Conservation (phyloP, 192 early-diverging fungal genomes). For the Entomortierella parvispora region DNA sequence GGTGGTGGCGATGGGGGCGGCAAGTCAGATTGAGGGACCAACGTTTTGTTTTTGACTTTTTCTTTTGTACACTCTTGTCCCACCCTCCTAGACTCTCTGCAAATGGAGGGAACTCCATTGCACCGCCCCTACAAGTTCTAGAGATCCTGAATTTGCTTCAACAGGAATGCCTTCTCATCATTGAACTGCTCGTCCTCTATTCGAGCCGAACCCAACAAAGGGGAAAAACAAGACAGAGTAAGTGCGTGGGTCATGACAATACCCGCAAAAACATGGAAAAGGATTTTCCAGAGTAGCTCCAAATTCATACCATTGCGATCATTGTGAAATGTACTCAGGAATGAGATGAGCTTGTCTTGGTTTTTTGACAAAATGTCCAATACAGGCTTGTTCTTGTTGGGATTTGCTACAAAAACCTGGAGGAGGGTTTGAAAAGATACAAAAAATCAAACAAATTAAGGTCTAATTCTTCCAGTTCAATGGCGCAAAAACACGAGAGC, state of each 20-base stretch:
- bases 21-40: too few species aligned
- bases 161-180: constrained; percentile 96
- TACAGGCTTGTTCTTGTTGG: constrained; percentile 94
- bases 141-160: constrained; percentile 84
- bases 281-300: too few species aligned
- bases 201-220: background rate
- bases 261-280: too few species aligned
- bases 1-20: too few species aligned
- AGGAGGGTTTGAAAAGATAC: background rate
- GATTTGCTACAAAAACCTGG: constrained; percentile 98
- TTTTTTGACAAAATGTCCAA: constrained; percentile 93
- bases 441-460: background rate
- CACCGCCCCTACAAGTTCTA: background rate
- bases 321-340: constrained; percentile 93
- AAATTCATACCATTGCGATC: constrained; percentile 90
- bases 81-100: too few species aligned
- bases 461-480: too few species aligned
- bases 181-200: constrained; percentile 98
- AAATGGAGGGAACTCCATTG: too few species aligned
- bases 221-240: background rate
- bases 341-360: constrained; percentile 88
- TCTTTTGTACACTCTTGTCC: background rate
- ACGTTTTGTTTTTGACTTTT: background rate
- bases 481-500: too few species aligned
- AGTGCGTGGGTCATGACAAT: background rate